Conservation (phyloP, 768 basidiomycete species). For the Vararia minispora region DNA sequence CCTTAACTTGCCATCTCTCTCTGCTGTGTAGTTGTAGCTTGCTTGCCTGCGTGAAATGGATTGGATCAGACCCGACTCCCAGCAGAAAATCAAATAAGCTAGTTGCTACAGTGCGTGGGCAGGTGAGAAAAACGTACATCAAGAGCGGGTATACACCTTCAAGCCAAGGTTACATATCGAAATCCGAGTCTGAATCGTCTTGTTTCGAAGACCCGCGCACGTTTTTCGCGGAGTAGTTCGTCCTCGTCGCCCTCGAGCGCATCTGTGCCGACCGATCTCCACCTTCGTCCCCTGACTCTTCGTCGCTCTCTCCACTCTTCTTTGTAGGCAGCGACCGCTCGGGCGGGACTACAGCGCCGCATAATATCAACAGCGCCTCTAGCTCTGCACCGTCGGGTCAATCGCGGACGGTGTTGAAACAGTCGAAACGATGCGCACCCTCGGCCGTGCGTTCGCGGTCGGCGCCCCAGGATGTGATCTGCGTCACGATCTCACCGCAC, state of each 20-base stretch:
- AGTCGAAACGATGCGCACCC: conserved; percentile 37
- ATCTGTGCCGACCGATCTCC: conserved; percentile 40
- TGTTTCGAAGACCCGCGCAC: conserved; percentile 38
- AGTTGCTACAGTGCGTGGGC: no score
- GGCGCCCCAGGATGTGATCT: conserved; percentile 77
- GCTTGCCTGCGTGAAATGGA: no score
- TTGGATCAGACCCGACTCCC: no score
- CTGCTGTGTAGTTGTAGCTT: no score
- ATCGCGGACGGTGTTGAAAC: conserved; percentile 5
- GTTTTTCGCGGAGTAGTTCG: conserved; percentile 45
- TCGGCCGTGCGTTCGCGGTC: conserved; percentile 66
- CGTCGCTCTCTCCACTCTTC: conserved; percentile 24
- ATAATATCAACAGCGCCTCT: conserved; percentile 56
- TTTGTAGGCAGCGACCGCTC: conserved; percentile 28
- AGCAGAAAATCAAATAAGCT: no score
- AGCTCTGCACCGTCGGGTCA: conserved; percentile 58
- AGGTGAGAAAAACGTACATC: no score
- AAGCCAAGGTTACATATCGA: conserved; percentile 41
- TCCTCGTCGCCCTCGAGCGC: conserved; percentile 47
- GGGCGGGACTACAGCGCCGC: conserved; percentile 51
- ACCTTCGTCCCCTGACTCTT: conserved; percentile 37
- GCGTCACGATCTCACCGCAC: conserved; percentile 82
- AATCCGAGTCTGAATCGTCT: conserved; percentile 66
- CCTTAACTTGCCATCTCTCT: no score
- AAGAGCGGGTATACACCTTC: no score